A percentile compares a stretch with the other conserved stretches of the same genome.
Evolutionary conservation across 2,329 filamentous ascomycete genomes (phyloP).

Genomic region (Penicillium janthinellum): DNA sequence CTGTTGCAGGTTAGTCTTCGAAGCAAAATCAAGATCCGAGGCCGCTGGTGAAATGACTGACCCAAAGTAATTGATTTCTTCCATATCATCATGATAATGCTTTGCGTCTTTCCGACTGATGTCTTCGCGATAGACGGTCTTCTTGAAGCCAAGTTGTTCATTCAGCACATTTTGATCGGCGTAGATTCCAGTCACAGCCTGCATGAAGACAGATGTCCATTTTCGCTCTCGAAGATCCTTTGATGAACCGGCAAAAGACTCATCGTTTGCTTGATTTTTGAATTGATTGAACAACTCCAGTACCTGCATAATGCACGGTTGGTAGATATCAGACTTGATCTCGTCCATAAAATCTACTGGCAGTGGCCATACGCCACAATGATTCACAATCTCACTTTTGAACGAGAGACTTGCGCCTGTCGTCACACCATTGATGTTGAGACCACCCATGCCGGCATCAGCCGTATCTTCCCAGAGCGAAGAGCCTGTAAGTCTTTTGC

Average conservation of each 20-base stretch:
- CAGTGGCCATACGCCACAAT: conserved; percentile 35
- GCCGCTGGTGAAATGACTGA: conserved; percentile 20
- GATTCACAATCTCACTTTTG: conserved; percentile 35
- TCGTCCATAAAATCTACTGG: conserved; percentile 36
- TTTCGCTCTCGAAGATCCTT: conserved; percentile 26
- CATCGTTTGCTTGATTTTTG: conserved; percentile 30
- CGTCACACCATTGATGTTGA: conserved; percentile 33
- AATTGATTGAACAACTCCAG: conserved; percentile 34
- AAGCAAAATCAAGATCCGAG: neutral
- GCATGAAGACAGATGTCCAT: conserved; percentile 35
- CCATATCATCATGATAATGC: conserved; percentile 33
- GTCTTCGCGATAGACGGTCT: conserved; percentile 33
- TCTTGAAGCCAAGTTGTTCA: conserved; percentile 40
- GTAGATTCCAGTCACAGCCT: conserved; percentile 35
- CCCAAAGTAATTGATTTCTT: conserved; percentile 49
- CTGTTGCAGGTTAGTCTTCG: neutral
- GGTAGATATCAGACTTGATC: conserved; percentile 31
- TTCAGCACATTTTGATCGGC: conserved; percentile 34
- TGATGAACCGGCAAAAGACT: neutral
- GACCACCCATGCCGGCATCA: conserved; percentile 32
- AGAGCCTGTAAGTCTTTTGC: conserved; percentile 5
- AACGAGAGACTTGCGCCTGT: conserved; percentile 37
- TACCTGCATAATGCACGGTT: conserved; percentile 37
- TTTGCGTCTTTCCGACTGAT: conserved; percentile 33
- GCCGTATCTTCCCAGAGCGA: conserved; percentile 25